Base-by-base conservation (phyloP, 2,329 filamentous ascomycete genomes). In the Aspergillus persii region DNA sequence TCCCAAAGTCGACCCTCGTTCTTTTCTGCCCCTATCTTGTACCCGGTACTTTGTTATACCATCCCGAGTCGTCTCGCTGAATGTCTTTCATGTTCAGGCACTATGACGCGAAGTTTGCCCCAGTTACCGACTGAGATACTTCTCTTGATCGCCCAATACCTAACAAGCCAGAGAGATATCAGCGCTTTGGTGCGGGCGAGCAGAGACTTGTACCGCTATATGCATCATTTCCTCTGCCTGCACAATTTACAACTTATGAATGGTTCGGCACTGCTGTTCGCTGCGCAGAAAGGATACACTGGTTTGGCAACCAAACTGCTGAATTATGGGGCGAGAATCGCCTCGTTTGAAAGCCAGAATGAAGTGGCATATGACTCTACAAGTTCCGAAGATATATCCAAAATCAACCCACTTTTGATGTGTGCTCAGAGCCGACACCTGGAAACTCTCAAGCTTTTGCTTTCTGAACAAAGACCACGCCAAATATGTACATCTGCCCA, bases 191-290 rank as follows among this genome's bases (percentile, higher is more conserved):
- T 50, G 9, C 57, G 50, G 27, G 50, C 49, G 4, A 59, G 12
- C 26, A 50, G 39, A 5, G 44, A 3, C 23, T 15, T 56, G 1
- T 54, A 60, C 50, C 30, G 41, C 27, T n/a, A 12, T 11, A 12
- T 57, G 7, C 29, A 60, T 33, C 7, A 5, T 3, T 50, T 50
- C 29, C 47, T 60, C 4, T 60, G 50, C 36, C n/a, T 29, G 11
- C 54, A 54, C 36, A 60, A 60, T 51, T 15, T 60, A 8, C 44
- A 50, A 27, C 44, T 57, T 51, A 5, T 41, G 3, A 12, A 44
- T 3, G 36, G 54, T 36, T 46, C 44, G 3, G 58, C 58, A 9
- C 23, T 60, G 39, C 15, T 51, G 3, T 60, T 50, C 33, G 58
- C 58, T 5, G 50, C 54, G 4, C 36, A 30, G 12, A 50, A 60